Conservation (phyloP, 148 eudicot genomes). For the Bassia scoparia region DNA sequence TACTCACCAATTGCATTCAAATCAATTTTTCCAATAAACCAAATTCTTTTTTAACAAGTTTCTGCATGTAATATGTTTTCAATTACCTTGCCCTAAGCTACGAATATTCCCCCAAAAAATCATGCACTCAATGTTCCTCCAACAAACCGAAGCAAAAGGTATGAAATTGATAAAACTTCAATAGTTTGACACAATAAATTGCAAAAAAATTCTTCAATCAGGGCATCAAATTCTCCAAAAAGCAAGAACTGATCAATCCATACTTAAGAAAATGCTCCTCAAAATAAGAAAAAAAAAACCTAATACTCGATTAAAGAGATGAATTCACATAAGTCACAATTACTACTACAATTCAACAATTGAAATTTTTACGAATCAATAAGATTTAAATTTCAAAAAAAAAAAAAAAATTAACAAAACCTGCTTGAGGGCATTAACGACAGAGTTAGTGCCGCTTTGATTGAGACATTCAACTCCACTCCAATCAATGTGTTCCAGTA, state of each 20-base stretch:
- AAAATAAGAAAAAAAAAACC: neutral
- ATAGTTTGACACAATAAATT: neutral
- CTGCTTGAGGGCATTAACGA: conserved; percentile 85
- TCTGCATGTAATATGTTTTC: neutral
- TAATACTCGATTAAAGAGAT: neutral
- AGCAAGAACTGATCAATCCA: neutral
- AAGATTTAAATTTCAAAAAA: neutral
- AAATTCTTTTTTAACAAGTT: neutral
- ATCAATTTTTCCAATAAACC: neutral
- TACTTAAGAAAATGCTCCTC: neutral
- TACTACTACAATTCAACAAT: neutral
- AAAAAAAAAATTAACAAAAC: conserved; percentile 24
- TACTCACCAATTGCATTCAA: neutral
- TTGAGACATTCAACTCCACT: conserved; percentile 90
- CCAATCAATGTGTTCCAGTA: conserved; percentile 84
- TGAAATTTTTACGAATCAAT: neutral
- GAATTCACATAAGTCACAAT: neutral
- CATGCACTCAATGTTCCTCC: neutral
- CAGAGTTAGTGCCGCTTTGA: conserved; percentile 52
- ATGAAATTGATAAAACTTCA: neutral
- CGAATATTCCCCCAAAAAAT: neutral
- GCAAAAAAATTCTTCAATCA: neutral
- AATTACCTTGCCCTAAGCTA: neutral
- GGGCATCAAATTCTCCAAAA: neutral
- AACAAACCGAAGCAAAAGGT: too few species aligned